Evolutionary conservation across 768 basidiomycete genomes (phyloP), one percentile per base, ranked within the genome.

Genomic region (Nevesoporus exiguus): DNA sequence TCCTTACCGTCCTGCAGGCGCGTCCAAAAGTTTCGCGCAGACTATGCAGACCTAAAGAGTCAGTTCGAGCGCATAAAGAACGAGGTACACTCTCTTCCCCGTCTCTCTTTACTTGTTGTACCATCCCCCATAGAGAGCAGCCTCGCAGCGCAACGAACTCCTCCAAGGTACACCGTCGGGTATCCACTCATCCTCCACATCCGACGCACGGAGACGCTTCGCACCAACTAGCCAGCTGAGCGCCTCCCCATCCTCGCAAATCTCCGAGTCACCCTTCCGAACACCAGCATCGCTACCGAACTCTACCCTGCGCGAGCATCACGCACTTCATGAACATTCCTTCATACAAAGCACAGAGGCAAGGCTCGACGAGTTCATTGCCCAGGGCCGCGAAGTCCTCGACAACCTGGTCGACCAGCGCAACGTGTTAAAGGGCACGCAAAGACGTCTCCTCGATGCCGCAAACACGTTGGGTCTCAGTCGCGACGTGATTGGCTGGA

Each of bases 381-480:
- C 90, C 1, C 96, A 98, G 68, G 97, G 97, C 2, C 77, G 88
- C 52, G 92, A 94, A 31, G 93, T 93, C 19, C 71, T 97, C 64
- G 92, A 96, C 59, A 96, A 94, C 66, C 74, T 99, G 34, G 84
- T 90, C 42, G 95, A 94, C 67, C 97, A 99, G 73, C 77, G 93
- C 55, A 89, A 89, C 65, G 84, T 98, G 70, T 76, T 99, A 54
- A 98, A 98, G 71, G 95, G 93, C n/a, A 98, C 97, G 0, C 88
- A 92, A 66, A 80, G 84, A 61, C 79, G 90, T 51, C 71, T 99
- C 47, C 72, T 97, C 52, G 88, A 91, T 66, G 88, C 93, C 40
- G 97, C 95, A 44, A 98, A 97, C 71, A 97, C 93, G 24, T 73
- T 99, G 54, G 97, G 97, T 0, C 73, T 98, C 66, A 94, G 94